A percentile compares a stretch with the other conserved stretches of the same genome.
These are phyloP conservation scores for Lactarius indigo DNA, from an alignment of 768 basidiomycete species.

Conservation along the genomic window DNA sequence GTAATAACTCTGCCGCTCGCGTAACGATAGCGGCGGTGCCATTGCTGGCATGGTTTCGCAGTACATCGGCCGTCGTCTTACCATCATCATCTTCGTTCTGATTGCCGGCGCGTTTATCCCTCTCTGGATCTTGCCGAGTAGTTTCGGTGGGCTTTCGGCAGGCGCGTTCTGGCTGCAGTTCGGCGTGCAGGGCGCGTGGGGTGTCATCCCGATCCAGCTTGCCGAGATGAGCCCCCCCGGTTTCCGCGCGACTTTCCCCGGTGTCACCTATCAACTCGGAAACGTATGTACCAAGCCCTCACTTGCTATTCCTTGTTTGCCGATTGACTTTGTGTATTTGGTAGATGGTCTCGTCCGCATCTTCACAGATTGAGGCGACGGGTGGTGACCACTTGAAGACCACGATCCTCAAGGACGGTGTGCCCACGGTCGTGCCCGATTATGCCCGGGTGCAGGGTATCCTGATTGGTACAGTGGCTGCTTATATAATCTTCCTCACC, in stretches of 20 bases:
- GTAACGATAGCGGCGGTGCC: conserved; percentile 33
- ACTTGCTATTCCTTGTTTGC: background rate
- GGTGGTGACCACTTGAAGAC: conserved; percentile 42
- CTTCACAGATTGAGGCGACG: conserved; percentile 49
- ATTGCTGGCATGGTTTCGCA: conserved; percentile 41
- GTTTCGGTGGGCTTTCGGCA: conserved; percentile 40
- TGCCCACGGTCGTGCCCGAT: conserved; percentile 38
- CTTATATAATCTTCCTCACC: conserved; percentile 71
- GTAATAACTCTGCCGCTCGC: background rate
- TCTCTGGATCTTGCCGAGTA: conserved; percentile 45
- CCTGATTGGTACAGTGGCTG: conserved; percentile 80
- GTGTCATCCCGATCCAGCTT: conserved; percentile 42
- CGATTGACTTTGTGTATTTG: background rate
- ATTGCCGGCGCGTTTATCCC: conserved; percentile 35
- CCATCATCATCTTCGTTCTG: conserved; percentile 38
- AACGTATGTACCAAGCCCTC: conserved; percentile 28
- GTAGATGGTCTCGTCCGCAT: conserved; percentile 43
- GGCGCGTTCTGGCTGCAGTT: conserved; percentile 48
- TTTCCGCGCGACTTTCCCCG: conserved; percentile 47
- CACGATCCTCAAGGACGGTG: conserved; percentile 29
- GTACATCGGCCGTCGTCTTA: conserved; percentile 44
- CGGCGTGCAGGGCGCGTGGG: conserved; percentile 42
- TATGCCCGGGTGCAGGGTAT: conserved; percentile 77
- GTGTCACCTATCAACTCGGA: conserved; percentile 44
- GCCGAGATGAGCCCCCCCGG: conserved; percentile 46